phyloP scores from a whole-genome alignment of 768 basidiomycete species.

The Leccinum disarticulatum region DNA sequence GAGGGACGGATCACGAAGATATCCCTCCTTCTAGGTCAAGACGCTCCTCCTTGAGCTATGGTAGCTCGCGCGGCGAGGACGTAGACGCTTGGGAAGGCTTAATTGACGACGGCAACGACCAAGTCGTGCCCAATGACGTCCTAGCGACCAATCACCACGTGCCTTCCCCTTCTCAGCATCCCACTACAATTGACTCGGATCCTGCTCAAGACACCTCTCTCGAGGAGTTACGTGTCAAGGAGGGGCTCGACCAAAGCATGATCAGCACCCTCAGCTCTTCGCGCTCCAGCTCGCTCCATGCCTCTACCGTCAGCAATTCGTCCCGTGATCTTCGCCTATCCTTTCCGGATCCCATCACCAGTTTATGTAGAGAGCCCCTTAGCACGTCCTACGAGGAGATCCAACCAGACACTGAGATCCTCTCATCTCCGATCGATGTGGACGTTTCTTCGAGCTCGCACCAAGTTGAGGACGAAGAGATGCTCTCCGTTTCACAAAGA shows the following conservation, averaged over 20 bases:
- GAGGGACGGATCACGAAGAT: constrained; percentile 63
- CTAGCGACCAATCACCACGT: constrained; percentile 23
- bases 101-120: constrained; percentile 61
- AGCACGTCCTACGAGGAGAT: constrained; percentile 58
- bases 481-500: constrained; percentile 18
- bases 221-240: constrained; percentile 71
- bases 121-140: constrained; percentile 33
- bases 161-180: constrained; percentile 18
- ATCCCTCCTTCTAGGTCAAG: constrained; percentile 56
- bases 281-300: constrained; percentile 59
- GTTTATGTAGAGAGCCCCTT: constrained; percentile 59
- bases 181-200: constrained; percentile 29
- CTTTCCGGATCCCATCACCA: constrained; percentile 81
- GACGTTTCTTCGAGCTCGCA: constrained; percentile 15
- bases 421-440: constrained; percentile 19
- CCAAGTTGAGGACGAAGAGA: constrained; percentile 35
- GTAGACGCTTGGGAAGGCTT: constrained; percentile 80
- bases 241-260: constrained; percentile 80
- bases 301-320: constrained; percentile 56
- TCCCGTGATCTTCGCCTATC: constrained; percentile 75
- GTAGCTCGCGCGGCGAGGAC: constrained; percentile 67
- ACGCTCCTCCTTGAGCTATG: constrained; percentile 66
- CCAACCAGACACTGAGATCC: constrained; percentile 39
- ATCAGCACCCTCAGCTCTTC: constrained; percentile 77
- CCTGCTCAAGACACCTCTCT: constrained; percentile 36